Percentiles rank a stretch among this genome's conserved stretches.
These are phyloP conservation scores for Coriaria nepalensis DNA, from an alignment of 306 rosid genomes.

Conservation along the genomic window DNA sequence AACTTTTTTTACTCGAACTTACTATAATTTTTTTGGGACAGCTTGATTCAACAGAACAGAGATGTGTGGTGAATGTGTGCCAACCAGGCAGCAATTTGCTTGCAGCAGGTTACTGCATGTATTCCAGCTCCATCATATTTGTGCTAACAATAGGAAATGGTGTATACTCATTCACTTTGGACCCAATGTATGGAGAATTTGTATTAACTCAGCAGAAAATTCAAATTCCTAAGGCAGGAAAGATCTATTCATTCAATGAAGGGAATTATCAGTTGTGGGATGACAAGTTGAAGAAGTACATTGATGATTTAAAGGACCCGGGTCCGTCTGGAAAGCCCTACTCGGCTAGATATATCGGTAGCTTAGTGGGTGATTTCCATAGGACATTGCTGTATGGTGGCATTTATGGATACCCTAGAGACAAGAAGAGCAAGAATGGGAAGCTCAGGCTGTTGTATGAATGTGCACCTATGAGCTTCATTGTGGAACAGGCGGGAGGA, in stretches of 20 bases:
- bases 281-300: constrained; percentile 81
- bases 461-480: constrained; percentile 98
- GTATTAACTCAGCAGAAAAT: constrained; percentile 74
- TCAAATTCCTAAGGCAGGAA: constrained; percentile 76
- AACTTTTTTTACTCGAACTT: no score
- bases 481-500: constrained; percentile 97
- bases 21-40: constrained; percentile 17
- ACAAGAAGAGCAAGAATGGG: constrained; percentile 93
- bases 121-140: constrained; percentile 85
- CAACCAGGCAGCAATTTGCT: constrained; percentile 96
- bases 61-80: constrained; percentile 78
- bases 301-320: constrained; percentile 81
- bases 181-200: constrained; percentile 87
- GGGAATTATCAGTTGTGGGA: constrained; percentile 96
- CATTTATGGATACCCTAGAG: constrained; percentile 90
- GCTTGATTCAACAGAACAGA: constrained; percentile 51
- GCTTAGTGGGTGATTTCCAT: constrained; percentile 91
- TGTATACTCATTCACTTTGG: constrained; percentile 66
- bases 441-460: constrained; percentile 88
- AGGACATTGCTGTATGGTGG: constrained; percentile 88
- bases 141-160: constrained; percentile 81
- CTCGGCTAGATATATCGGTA: constrained; percentile 88
- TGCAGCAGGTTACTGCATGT: constrained; percentile 99
- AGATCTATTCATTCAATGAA: constrained; percentile 86
- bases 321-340: constrained; percentile 91